These are phyloP conservation scores for Leptographium procerum DNA, from an alignment of 2,329 filamentous ascomycete species.

Conservation along the genomic window DNA sequence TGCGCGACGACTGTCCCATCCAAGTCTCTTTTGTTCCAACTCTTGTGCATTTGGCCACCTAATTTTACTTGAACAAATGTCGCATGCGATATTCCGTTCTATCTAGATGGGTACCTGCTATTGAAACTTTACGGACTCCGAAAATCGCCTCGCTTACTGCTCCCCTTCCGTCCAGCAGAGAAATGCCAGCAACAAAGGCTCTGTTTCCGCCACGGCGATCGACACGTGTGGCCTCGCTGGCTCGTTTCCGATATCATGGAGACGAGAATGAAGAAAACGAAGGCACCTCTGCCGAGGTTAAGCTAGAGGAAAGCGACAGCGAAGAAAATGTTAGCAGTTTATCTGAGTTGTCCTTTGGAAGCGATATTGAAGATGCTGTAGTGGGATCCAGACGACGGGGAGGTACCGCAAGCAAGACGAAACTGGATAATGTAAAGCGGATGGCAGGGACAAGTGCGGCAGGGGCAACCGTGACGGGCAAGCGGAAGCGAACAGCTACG, in stretches of 20 bases:
- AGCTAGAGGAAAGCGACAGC: background rate
- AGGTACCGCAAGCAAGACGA: background rate
- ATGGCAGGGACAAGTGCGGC: background rate
- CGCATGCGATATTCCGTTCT: background rate
- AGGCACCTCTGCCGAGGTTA: background rate
- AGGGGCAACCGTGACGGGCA: conserved; percentile 11
- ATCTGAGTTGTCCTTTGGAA: conserved; percentile 11
- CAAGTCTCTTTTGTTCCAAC: background rate
- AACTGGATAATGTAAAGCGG: conserved; percentile 2
- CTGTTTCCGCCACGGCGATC: conserved; percentile 6
- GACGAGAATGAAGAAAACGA: conserved; percentile 2
- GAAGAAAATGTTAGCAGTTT: conserved; percentile 7
- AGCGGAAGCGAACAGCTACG: conserved; percentile 19
- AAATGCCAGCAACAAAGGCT: background rate
- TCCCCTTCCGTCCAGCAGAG: background rate
- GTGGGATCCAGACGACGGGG: conserved; percentile 4
- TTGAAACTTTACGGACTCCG: background rate
- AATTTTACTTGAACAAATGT: background rate
- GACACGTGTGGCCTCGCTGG: conserved; percentile 8
- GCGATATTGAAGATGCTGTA: conserved; percentile 25
- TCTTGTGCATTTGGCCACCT: background rate
- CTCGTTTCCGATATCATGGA: conserved; percentile 13
- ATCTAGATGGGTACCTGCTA: background rate
- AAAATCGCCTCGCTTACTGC: background rate
- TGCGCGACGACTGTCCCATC: no score